phyloP scores from a whole-genome alignment of 2,329 filamentous ascomycete species.

The Monosporascus ibericus region DNA sequence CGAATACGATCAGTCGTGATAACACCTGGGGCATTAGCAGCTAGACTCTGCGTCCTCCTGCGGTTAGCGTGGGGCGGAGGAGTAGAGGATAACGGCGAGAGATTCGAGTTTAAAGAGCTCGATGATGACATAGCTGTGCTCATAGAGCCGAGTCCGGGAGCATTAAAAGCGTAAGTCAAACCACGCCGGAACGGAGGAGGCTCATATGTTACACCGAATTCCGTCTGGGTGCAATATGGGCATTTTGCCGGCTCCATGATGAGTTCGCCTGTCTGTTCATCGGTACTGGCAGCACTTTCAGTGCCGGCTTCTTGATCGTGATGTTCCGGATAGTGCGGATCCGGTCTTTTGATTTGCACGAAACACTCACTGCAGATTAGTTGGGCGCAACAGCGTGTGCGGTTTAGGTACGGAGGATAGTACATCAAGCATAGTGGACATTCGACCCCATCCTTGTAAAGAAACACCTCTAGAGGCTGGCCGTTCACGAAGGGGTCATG shows the following conservation, averaged over 20 bases:
- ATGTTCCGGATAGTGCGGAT: conserved; percentile 72
- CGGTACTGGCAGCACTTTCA: conserved; percentile 31
- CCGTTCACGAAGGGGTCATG: conserved; percentile 87
- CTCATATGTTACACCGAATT: conserved; percentile 95
- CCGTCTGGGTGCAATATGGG: conserved; percentile 89
- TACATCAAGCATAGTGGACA: conserved; percentile 97
- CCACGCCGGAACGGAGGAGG: conserved; percentile 84
- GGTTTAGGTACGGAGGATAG: conserved; percentile 91
- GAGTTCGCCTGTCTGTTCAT: conserved; percentile 57
- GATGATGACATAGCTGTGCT: conserved; percentile 79
- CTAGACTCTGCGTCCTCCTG: conserved; percentile 56
- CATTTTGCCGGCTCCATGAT: conserved; percentile 89
- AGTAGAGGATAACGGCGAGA: conserved; percentile 34
- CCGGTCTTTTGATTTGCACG: conserved; percentile 85
- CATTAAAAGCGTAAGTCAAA: conserved; percentile 57
- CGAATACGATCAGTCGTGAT: conserved; percentile 89
- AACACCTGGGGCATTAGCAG: conserved; percentile 76
- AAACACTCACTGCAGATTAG: conserved; percentile 98
- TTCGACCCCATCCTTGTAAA: conserved; percentile 87
- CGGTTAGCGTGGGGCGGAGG: conserved; percentile 31
- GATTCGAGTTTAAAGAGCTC: conserved; percentile 64
- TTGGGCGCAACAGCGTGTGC: conserved; percentile 91
- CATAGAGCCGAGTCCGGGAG: conserved; percentile 42
- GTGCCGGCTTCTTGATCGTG: conserved; percentile 36
- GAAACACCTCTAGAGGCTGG: conserved; percentile 83